Evolutionary conservation across 805 yeast species (phyloP).

Genomic region (Cyberlindnera nakhonratchasimensis): DNA sequence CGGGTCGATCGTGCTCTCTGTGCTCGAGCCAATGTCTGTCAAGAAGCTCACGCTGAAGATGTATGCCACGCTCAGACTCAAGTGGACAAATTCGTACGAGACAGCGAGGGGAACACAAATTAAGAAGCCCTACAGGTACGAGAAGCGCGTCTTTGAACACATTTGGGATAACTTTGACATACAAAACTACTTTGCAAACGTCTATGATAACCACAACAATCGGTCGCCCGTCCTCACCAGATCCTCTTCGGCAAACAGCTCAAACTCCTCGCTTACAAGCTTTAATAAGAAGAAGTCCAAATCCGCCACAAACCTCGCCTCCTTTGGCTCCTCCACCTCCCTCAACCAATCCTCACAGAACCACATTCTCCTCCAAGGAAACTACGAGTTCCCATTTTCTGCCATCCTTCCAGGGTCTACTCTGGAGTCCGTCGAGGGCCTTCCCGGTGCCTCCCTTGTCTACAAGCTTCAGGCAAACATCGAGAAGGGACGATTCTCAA

Average conservation of each 20-base stretch:
- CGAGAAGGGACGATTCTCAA: constrained; percentile 77
- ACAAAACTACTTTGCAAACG: constrained; percentile 36
- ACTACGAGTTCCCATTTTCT: constrained; percentile 87
- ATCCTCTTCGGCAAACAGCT: constrained; percentile 21
- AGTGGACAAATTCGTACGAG: constrained; percentile 55
- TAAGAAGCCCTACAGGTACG: constrained; percentile 48
- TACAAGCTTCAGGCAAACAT: constrained; percentile 76
- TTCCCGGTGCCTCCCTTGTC: constrained; percentile 71
- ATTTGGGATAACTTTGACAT: constrained; percentile 71
- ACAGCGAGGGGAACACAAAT: constrained; percentile 42
- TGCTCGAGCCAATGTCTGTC: constrained; percentile 69
- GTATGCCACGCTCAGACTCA: constrained; percentile 61
- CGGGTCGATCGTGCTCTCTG: constrained; percentile 75
- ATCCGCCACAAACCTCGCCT: constrained; percentile 33
- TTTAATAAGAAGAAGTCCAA: constrained; percentile 32
- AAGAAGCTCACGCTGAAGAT: constrained; percentile 62
- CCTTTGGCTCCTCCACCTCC: constrained; percentile 30
- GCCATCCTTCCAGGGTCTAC: constrained; percentile 79
- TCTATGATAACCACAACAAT: constrained; percentile 23
- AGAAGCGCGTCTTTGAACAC: constrained; percentile 67
- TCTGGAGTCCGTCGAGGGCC: constrained; percentile 87
- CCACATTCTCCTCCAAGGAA: constrained; percentile 61
- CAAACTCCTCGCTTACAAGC: constrained; percentile 26
- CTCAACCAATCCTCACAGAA: constrained; percentile 21
- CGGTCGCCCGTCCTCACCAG: constrained; percentile 12